These are phyloP conservation scores for Arctium lappa DNA, from an alignment of 129 eudicot species.

Conservation along the genomic window DNA sequence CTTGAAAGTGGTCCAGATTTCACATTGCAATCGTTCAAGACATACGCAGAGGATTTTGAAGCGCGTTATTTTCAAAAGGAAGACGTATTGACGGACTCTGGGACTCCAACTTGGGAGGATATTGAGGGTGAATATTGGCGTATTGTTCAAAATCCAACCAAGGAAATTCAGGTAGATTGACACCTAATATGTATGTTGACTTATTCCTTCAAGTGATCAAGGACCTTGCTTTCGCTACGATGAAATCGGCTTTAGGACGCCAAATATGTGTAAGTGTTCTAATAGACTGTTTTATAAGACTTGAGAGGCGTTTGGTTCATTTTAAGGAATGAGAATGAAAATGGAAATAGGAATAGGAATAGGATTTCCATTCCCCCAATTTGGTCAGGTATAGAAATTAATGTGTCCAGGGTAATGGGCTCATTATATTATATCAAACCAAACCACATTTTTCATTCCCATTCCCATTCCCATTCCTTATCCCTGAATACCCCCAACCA, in stretches of 20 bases:
- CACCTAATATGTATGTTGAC: neutral
- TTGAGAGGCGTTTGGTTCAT: too few relatives aligned
- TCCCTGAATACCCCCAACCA: too few relatives aligned
- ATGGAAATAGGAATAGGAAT: too few relatives aligned
- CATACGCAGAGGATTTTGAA: conserved; percentile 63
- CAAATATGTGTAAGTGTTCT: too few relatives aligned
- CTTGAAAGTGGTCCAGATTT: conserved; percentile 62
- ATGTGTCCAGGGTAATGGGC: too few relatives aligned
- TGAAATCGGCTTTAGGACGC: neutral
- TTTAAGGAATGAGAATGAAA: too few relatives aligned
- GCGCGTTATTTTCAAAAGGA: conserved; percentile 43
- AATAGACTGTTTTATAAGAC: neutral
- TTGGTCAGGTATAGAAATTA: too few relatives aligned
- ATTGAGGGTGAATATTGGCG: conserved; percentile 93
- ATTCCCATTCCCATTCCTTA: too few relatives aligned
- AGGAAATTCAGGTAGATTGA: conserved; percentile 67
- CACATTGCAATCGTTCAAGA: conserved; percentile 52
- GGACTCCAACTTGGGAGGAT: conserved; percentile 32
- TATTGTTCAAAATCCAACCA: conserved; percentile 70
- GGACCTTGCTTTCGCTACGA: neutral
- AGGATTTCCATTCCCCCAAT: too few relatives aligned
- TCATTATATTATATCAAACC: too few relatives aligned
- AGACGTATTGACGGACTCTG: conserved; percentile 13
- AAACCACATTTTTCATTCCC: too few relatives aligned
- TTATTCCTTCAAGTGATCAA: neutral